phyloP scores from a whole-genome alignment of 805 yeast species.

The Tetrapisispora arboricola region DNA sequence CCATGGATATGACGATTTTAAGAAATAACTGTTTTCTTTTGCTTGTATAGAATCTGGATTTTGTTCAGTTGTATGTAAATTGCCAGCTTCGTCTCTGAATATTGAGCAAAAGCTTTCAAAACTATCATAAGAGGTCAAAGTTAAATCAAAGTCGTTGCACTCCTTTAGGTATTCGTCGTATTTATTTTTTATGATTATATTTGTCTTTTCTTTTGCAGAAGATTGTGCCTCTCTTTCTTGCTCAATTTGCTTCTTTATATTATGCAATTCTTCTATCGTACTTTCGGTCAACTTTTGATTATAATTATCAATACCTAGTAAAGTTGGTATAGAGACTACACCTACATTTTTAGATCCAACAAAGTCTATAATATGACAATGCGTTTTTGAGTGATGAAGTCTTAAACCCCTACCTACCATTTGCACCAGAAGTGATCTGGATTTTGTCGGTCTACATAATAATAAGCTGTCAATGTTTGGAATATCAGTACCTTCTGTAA shows the following conservation, averaged over 20 bases:
- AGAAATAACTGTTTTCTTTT: slow-evolving; percentile 13
- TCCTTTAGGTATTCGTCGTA: slow-evolving; percentile 11
- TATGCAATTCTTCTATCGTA: slow-evolving; percentile 27
- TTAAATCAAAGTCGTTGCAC: slow-evolving; percentile 22
- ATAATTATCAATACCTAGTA: slow-evolving; percentile 30
- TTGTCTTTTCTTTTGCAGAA: slow-evolving; percentile 7
- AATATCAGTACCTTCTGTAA: slow-evolving; percentile 92
- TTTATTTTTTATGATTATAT: slow-evolving; percentile 4
- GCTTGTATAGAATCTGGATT: neutral
- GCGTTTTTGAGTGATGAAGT: slow-evolving; percentile 45
- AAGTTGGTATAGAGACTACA: slow-evolving; percentile 44
- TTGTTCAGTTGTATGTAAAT: neutral
- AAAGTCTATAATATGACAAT: slow-evolving; percentile 70
- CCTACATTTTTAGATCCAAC: slow-evolving; percentile 52
- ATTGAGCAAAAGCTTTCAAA: slow-evolving; percentile 27
- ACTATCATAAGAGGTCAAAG: slow-evolving; percentile 32
- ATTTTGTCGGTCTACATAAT: slow-evolving; percentile 71
- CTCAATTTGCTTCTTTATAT: slow-evolving; percentile 15
- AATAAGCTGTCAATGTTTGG: slow-evolving; percentile 79
- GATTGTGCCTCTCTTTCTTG: slow-evolving; percentile 6
- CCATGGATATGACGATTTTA: slow-evolving; percentile 29
- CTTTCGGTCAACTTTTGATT: slow-evolving; percentile 22
- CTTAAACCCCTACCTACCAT: slow-evolving; percentile 90
- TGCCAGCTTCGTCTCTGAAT: neutral
- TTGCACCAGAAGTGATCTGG: slow-evolving; percentile 61